Evolutionary conservation across 352 stramenopile genomes (phyloP).

Genomic region (Aphanomyces cochlioides): DNA sequence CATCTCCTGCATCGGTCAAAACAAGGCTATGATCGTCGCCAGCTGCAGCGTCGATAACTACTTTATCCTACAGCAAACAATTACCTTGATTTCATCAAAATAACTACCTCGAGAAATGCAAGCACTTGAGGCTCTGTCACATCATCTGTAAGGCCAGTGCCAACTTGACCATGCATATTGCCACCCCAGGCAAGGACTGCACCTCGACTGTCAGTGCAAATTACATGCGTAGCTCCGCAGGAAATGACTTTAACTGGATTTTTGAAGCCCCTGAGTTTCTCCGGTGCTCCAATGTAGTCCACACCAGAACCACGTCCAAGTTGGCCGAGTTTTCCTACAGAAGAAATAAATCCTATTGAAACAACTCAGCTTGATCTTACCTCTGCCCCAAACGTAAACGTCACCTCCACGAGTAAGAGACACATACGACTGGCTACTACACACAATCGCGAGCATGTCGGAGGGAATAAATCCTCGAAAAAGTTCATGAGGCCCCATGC

Average conservation of each 20-base stretch:
- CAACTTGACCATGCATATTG: slow-evolving; percentile 66
- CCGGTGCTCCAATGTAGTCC: slow-evolving; percentile 21
- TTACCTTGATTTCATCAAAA: neutral
- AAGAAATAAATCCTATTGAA: neutral
- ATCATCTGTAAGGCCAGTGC: slow-evolving; percentile 34
- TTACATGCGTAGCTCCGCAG: slow-evolving; percentile 46
- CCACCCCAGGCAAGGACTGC: slow-evolving; percentile 56
- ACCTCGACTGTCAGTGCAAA: slow-evolving; percentile 36
- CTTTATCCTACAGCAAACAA: neutral
- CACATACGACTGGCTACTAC: neutral
- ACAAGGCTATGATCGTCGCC: slow-evolving; percentile 67
- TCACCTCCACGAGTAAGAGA: slow-evolving; percentile 13
- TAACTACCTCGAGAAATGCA: slow-evolving; percentile 3
- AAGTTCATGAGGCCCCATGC: slow-evolving; percentile 10
- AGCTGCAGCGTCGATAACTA: slow-evolving; percentile 47
- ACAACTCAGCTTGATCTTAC: neutral
- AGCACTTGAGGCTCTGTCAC: neutral
- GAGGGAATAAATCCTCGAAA: neutral
- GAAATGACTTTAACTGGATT: slow-evolving; percentile 38
- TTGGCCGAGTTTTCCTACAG: neutral
- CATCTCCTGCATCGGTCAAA: slow-evolving; percentile 42
- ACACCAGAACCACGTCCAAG: slow-evolving; percentile 26
- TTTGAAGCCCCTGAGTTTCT: slow-evolving; percentile 28
- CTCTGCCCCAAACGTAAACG: slow-evolving; percentile 31
- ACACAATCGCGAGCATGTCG: neutral